Percentiles rank a stretch among this genome's conserved stretches.
These are phyloP conservation scores for Globisporangium acanthophoron DNA, from an alignment of 352 stramenopile genomes.

Conservation along the genomic window DNA sequence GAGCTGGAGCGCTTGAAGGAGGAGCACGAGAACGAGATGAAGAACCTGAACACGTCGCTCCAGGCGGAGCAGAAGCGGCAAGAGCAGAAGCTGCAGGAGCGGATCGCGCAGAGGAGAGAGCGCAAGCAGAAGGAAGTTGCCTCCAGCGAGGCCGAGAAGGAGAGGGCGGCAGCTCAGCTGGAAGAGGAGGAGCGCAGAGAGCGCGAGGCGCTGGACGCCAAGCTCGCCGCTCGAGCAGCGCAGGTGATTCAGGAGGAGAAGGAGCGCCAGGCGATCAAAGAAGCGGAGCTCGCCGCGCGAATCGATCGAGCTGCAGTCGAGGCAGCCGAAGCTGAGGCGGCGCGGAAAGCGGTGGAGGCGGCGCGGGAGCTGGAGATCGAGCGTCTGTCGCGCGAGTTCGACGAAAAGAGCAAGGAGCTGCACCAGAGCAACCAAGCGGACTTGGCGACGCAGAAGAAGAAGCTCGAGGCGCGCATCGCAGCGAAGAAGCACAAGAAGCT, in stretches of 20 bases:
- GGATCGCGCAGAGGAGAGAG: slow-evolving; percentile 44
- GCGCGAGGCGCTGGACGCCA: slow-evolving; percentile 19
- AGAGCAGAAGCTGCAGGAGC: slow-evolving; percentile 61
- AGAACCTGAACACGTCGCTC: slow-evolving; percentile 33
- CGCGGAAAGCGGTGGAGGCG: slow-evolving; percentile 39
- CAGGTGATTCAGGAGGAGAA: slow-evolving; percentile 46
- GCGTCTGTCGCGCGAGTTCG: slow-evolving; percentile 57
- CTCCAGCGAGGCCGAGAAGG: slow-evolving; percentile 16
- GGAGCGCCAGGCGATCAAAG: slow-evolving; percentile 42
- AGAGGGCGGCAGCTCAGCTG: slow-evolving; percentile 17
- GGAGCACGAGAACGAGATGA: slow-evolving; percentile 57
- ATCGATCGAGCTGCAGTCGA: slow-evolving; percentile 33
- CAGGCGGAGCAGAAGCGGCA: slow-evolving; percentile 51
- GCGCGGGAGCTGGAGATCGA: slow-evolving; percentile 44
- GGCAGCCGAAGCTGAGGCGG: slow-evolving; percentile 29
- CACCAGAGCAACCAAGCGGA: slow-evolving; percentile 53
- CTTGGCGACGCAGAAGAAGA: slow-evolving; percentile 51
- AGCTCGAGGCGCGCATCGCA: slow-evolving; percentile 63
- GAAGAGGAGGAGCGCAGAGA: slow-evolving; percentile 32
- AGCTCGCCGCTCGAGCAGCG: slow-evolving; percentile 26
- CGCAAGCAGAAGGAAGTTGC: slow-evolving; percentile 32
- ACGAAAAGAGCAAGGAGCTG: slow-evolving; percentile 55
- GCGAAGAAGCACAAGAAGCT: slow-evolving; percentile 77
- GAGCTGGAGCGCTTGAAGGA: slow-evolving; percentile 49
- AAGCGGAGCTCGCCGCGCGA: slow-evolving; percentile 31